Conservation (phyloP, 2,329 filamentous ascomycete species). For the Rhinocladiella mackenziei region DNA sequence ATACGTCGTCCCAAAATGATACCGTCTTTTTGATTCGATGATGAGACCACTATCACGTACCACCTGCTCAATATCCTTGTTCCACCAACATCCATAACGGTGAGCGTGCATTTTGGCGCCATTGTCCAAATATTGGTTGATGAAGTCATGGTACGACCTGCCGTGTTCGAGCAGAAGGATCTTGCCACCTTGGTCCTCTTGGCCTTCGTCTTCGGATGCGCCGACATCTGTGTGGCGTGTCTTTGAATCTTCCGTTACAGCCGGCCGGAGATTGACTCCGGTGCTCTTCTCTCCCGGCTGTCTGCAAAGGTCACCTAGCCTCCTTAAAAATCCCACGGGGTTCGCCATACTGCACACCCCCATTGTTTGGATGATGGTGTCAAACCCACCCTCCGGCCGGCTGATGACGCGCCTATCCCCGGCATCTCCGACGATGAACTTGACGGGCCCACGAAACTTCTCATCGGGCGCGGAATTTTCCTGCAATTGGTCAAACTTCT, state of each 20-base stretch:
- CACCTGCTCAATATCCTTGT: slow-evolving; percentile 48
- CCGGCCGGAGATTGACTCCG: slow-evolving; percentile 11
- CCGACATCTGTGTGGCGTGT: slow-evolving; percentile 37
- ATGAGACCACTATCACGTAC: slow-evolving; percentile 46
- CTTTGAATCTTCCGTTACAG: slow-evolving; percentile 5
- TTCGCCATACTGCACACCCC: slow-evolving; percentile 44
- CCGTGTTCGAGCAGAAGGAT: slow-evolving; percentile 51
- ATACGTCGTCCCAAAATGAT: slow-evolving; percentile 49
- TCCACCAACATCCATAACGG: slow-evolving; percentile 52
- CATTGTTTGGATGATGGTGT: slow-evolving; percentile 50
- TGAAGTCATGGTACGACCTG: slow-evolving; percentile 44
- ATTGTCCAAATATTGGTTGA: slow-evolving; percentile 47
- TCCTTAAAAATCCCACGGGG: slow-evolving; percentile 24
- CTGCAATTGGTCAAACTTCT: slow-evolving; percentile 40
- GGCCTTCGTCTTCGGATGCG: slow-evolving; percentile 33
- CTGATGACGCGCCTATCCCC: slow-evolving; percentile 15
- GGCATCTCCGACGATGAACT: slow-evolving; percentile 27
- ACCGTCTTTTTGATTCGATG: slow-evolving; percentile 44
- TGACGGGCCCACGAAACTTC: slow-evolving; percentile 22
- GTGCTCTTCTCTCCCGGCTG: slow-evolving; percentile 26
- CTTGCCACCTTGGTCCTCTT: slow-evolving; percentile 33
- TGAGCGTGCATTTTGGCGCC: slow-evolving; percentile 47
- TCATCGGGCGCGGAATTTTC: slow-evolving; percentile 8
- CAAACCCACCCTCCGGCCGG: slow-evolving; percentile 35
- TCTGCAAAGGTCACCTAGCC: slow-evolving; percentile 23